Percentiles rank a stretch among this genome's conserved stretches.
Conservation (phyloP, 148 eudicot species). For the Diospyros lotus region DNA sequence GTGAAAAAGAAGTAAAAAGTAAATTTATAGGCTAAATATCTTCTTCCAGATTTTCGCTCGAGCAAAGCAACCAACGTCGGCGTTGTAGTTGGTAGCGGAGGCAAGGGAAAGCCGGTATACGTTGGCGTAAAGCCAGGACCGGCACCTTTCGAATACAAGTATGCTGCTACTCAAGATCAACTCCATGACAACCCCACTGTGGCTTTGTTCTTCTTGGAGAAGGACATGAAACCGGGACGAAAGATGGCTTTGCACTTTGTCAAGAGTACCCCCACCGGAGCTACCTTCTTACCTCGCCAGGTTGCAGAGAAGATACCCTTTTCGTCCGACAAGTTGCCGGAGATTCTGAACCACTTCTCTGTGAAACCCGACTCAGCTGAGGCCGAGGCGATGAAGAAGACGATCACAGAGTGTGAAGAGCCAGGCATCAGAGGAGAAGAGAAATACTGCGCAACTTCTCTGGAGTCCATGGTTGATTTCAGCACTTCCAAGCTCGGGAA, state of each 20-base stretch:
- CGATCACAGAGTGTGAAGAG: slow-evolving; percentile 18
- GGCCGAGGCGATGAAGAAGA: slow-evolving; percentile 11
- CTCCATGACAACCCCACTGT: slow-evolving; percentile 14
- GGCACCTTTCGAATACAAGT: not conserved
- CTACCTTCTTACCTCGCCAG: slow-evolving; percentile 28
- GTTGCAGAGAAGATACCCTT: slow-evolving; percentile 21
- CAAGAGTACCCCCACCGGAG: not conserved
- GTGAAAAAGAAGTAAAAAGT: too few species aligned
- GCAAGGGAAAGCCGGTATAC: slow-evolving; percentile 36
- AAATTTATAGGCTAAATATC: too few species aligned
- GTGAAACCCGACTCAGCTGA: slow-evolving; percentile 21
- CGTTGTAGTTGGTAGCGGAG: slow-evolving; percentile 20
- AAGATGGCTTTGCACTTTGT: slow-evolving; percentile 13
- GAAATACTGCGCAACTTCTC: slow-evolving; percentile 25
- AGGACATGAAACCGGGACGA: not conserved
- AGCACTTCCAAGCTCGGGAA: slow-evolving; percentile 18
- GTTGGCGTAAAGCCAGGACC: slow-evolving; percentile 17
- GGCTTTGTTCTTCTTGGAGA: slow-evolving; percentile 10
- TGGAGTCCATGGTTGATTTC: slow-evolving; percentile 29
- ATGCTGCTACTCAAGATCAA: slow-evolving; percentile 22
- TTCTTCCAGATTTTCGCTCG: too few species aligned
- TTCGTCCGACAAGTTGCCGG: slow-evolving; percentile 21
- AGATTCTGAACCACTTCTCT: slow-evolving; percentile 26
- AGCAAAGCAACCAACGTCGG: slow-evolving; percentile 18
- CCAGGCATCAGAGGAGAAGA: slow-evolving; percentile 11